Base-by-base conservation (phyloP, 2,329 filamentous ascomycete genomes). In the Talaromyces piceae region DNA sequence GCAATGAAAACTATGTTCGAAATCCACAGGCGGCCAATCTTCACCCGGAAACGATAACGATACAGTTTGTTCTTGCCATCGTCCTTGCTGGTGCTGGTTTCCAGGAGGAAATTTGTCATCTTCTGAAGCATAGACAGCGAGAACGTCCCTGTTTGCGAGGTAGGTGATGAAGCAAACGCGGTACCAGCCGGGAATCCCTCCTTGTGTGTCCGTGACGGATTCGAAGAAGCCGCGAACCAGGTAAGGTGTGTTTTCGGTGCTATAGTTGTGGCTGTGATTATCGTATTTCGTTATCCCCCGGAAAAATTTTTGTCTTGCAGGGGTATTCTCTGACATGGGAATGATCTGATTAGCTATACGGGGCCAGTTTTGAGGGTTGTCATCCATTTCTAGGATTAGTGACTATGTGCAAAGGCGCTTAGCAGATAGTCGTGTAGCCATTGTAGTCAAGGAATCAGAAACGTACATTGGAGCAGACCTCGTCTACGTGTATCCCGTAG, bases 151-250 rank as follows among this genome's bases (percentile, higher is more conserved):
- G 7, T 58, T 58, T 3, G 60, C 50, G 23, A 61, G 57, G 53
- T 64, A 70, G 5, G 68, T 60, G 12, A 63, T 56, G 56, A 72
- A 69, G 47, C 66, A 64, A 41, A 73, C 61, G 9, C 69, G 64
- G 5, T 48, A 59, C 67, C 69, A 73, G 18, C 66, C 68, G 16
- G 57, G 56, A 27, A 72, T 61, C 3, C 59, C 60, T 1, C 61
- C 65, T 26, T 67, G 59, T 1, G 54, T 37, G 8, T 18, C 23
- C 5, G 55, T 50, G 8, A 69, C 62, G 0, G 58, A 51, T 47
- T 73, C 68, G 4, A 58, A 57, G 46, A 72, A 68, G 8, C 70
- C 70, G 7, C 66, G 63, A 7, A 70, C 51, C 3, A 53, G 50
- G 26, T 60, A 53, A 31, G 26, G n/a, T n/a, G n/a, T n/a, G 33